phyloP scores from a whole-genome alignment of 441 rosid genomes.

The Jatropha multifida region DNA sequence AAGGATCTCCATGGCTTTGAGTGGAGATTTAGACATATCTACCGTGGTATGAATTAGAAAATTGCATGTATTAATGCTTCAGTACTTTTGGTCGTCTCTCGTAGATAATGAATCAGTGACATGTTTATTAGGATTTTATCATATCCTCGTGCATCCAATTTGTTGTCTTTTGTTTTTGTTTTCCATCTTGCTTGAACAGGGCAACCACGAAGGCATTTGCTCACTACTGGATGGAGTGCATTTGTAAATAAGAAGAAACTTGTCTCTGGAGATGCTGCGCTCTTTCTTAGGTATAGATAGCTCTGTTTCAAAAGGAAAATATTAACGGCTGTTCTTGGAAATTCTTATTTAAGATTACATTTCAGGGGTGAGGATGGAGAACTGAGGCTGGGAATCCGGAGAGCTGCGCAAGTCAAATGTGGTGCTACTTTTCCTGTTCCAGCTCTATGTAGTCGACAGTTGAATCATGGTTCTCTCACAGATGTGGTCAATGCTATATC shows the following conservation, averaged over 20 bases:
- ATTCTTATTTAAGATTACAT: slow-evolving; percentile 17
- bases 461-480: slow-evolving; percentile 50
- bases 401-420: slow-evolving; percentile 76
- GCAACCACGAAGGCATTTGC: slow-evolving; percentile 97
- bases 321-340: background rate
- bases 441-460: slow-evolving; percentile 42
- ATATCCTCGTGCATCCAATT: background rate
- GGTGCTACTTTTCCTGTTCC: slow-evolving; percentile 54
- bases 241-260: slow-evolving; percentile 97
- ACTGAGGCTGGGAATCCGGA: slow-evolving; percentile 80
- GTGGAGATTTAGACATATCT: slow-evolving; percentile 95
- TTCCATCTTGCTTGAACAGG: slow-evolving; percentile 44
- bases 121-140: slow-evolving; percentile 1
- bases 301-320: background rate
- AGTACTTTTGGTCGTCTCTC: background rate
- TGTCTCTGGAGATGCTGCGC: slow-evolving; percentile 97
- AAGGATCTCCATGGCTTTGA: slow-evolving; percentile 90
- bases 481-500: slow-evolving; percentile 74
- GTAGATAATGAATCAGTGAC: background rate
- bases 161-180: slow-evolving; percentile 6
- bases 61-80: background rate
- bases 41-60: slow-evolving; percentile 52
- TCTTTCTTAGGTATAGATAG: slow-evolving; percentile 75
- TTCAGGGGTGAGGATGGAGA: slow-evolving; percentile 90
- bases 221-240: slow-evolving; percentile 98